These are phyloP conservation scores for Coemansia pectinata DNA, from an alignment of 192 early-diverging fungal genomes.

Conservation along the genomic window DNA sequence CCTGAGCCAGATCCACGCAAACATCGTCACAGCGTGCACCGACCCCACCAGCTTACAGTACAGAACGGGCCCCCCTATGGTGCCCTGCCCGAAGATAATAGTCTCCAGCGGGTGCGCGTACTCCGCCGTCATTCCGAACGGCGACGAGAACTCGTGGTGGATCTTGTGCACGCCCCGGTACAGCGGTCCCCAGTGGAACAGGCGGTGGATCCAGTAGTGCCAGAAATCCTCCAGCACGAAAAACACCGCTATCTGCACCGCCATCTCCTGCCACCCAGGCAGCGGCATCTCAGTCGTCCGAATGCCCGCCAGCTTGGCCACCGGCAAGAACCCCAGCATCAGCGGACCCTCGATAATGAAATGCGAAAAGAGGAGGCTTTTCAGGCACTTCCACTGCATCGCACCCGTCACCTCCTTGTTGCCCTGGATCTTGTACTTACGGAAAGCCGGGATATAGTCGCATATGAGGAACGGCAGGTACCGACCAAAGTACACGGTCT, in stretches of 20 bases:
- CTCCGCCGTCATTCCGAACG: constrained; percentile 86
- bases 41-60: constrained; percentile 66
- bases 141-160: constrained; percentile 90
- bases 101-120: constrained; percentile 90
- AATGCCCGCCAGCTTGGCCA: constrained; percentile 83
- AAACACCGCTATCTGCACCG: constrained; percentile 69
- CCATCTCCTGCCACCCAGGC: constrained; percentile 70
- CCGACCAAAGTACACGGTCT: constrained; percentile 90
- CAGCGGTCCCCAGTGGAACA: constrained; percentile 82
- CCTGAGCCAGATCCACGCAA: constrained; percentile 80
- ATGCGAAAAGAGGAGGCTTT: constrained; percentile 73
- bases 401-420: constrained; percentile 62
- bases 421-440: constrained; percentile 90
- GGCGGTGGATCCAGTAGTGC: constrained; percentile 90
- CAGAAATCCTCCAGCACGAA: constrained; percentile 87
- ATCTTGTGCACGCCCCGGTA: constrained; percentile 94
- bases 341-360: constrained; percentile 83
- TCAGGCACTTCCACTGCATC: constrained; percentile 74
- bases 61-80: constrained; percentile 75
- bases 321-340: constrained; percentile 85
- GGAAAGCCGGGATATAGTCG: constrained; percentile 83
- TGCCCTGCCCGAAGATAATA: constrained; percentile 82
- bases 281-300: constrained; percentile 79
- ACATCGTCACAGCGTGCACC: constrained; percentile 83
- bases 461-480: constrained; percentile 83